Evolutionary conservation across 2,329 filamentous ascomycete genomes (phyloP), one percentile per base, ranked within the genome.

Genomic region (Ophiostoma triangulosporum): DNA sequence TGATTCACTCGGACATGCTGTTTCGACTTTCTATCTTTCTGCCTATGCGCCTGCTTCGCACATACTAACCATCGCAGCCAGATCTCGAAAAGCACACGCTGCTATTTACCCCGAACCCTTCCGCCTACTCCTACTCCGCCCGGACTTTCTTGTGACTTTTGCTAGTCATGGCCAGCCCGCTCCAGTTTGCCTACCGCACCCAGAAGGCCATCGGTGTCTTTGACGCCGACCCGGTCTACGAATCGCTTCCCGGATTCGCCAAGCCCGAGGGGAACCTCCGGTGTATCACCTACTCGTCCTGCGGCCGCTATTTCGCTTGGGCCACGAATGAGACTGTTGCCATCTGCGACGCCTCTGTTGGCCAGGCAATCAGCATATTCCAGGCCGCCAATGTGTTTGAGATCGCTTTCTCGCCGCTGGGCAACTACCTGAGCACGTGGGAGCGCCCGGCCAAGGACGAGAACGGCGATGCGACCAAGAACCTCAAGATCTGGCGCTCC

Each of bases 181-280:
- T 91, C 73, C 91, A 96, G 81, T 86, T 96, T 82, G 88, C 88
- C 72, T 95, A 86, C 78, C 88, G 93, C 73, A 96, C 93, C 70
- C 86, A 90, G 72, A 97, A 96, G 82, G 84, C 83, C 70, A 90
- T 98, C 74, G 90, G 90, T 65, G 77, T 97, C 70, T 81, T 95
- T 72, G 87, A 97, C 74, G 88, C 89, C 64, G 86, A 83, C 61
- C 93, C 93, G 57, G 80, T 84, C 65, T 98, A 98, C 73, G 80
- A 87, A 69, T 73, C 84, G 65, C 78, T 97, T 65, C 73, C 86
- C 65, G 91, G 86, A 63, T 96, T 97, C 69, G 68, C 68, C 63
- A 88, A 85, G 72, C 90, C 91, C 57, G 87, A 95, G 76, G 91
- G 90, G 66, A 95, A 91, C 73, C 80, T 95, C 65, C 86, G 93